A percentile compares a stretch with the other conserved stretches of the same genome.
Evolutionary conservation across 768 basidiomycete species (phyloP).

Genomic region (Leucocoprinus birnbaumii): DNA sequence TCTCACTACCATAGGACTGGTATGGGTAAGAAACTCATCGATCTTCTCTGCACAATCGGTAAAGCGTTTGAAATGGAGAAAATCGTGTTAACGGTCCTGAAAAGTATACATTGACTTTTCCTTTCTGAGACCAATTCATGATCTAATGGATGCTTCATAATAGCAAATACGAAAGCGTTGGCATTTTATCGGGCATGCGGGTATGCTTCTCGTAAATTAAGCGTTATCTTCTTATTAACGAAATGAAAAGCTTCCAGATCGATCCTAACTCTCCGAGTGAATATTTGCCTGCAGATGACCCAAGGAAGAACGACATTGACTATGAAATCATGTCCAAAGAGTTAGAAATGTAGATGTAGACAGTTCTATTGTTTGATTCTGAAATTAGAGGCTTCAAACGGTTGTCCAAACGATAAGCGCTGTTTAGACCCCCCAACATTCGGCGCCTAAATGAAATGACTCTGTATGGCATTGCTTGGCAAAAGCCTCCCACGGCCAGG

Average conservation of each 20-base stretch:
- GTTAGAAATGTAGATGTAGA: background rate
- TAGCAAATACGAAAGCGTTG: constrained; percentile 22
- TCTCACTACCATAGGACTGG: constrained; percentile 43
- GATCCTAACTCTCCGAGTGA: constrained; percentile 53
- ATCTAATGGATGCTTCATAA: too few relatives aligned
- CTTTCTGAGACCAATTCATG: background rate
- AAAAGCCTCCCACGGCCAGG: constrained; percentile 4
- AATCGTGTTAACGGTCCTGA: constrained; percentile 73
- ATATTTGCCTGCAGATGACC: constrained; percentile 22
- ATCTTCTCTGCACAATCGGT: constrained; percentile 47
- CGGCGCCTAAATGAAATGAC: background rate
- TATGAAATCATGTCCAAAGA: constrained; percentile 44
- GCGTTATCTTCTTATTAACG: background rate
- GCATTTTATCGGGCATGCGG: constrained; percentile 54
- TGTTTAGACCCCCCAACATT: too few relatives aligned
- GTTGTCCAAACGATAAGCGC: too few relatives aligned
- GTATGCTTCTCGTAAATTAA: constrained; percentile 33
- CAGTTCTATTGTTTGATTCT: too few relatives aligned
- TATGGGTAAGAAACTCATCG: constrained; percentile 54
- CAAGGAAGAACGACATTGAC: constrained; percentile 31
- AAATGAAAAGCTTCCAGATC: constrained; percentile 40
- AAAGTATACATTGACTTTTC: constrained; percentile 42
- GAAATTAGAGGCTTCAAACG: too few relatives aligned
- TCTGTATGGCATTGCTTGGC: constrained; percentile 15
- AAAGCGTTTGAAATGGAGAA: constrained; percentile 58